A percentile compares a stretch with the other conserved stretches of the same genome.
Evolutionary conservation across 1,139 yeast species (phyloP).

Genomic region (Nakaseomyces bracarensis): DNA sequence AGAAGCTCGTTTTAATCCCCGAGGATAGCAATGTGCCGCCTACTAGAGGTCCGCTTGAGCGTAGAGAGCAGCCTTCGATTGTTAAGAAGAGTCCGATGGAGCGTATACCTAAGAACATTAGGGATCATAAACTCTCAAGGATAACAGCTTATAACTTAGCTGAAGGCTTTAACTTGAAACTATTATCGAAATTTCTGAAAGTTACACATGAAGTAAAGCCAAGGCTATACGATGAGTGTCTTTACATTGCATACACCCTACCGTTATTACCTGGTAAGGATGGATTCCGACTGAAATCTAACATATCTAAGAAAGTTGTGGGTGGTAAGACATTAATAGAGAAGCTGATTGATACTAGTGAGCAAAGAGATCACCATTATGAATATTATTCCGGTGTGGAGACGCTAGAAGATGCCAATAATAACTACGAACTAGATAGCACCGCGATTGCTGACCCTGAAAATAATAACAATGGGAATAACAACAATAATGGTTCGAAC

Average conservation of each 20-base stretch:
- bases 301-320: conserved; percentile 54
- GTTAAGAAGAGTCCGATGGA: conserved; percentile 1
- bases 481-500: conserved; percentile 21
- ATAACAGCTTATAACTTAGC: conserved; percentile 88
- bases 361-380: conserved; percentile 81
- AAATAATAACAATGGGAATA: conserved; percentile 8
- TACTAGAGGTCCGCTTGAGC: neutral
- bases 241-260: conserved; percentile 81
- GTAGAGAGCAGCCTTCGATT: conserved; percentile 1
- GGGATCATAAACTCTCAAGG: conserved; percentile 66
- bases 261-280: conserved; percentile 85
- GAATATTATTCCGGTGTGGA: conserved; percentile 84
- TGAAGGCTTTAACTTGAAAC: conserved; percentile 63
- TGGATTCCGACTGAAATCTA: conserved; percentile 76
- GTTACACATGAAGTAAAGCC: conserved; percentile 77
- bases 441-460: conserved; percentile 29
- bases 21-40: conserved; percentile 39
- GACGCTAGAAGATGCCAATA: conserved; percentile 55
- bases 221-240: conserved; percentile 78
- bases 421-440: conserved; percentile 37
- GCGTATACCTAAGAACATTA: conserved; percentile 23
- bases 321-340: conserved; percentile 64
- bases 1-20: conserved; percentile 79
- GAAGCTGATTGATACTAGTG: conserved; percentile 67
- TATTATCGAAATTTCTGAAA: conserved; percentile 56